A percentile compares a stretch with the other conserved stretches of the same genome.
These are phyloP conservation scores for Cercospora sp. DNA, from an alignment of 2,329 filamentous ascomycete species.

Conservation along the genomic window DNA sequence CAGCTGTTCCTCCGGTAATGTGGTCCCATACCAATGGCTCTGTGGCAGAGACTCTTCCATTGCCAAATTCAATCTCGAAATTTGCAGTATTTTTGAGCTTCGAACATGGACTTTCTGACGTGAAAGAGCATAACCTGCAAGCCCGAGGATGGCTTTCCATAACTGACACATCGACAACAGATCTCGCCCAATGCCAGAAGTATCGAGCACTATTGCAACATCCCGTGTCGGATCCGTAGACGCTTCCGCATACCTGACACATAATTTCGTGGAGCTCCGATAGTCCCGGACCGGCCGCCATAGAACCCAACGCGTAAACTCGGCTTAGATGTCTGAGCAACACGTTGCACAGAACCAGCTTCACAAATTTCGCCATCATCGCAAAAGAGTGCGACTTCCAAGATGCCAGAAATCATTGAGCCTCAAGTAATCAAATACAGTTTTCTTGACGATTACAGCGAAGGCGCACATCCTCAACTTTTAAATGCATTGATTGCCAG, in stretches of 20 bases:
- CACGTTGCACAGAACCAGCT: background rate
- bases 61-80: too few species aligned
- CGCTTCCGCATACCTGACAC: conserved; percentile 2
- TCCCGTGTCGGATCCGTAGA: background rate
- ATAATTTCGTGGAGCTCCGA: background rate
- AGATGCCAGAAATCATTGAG: conserved; percentile 10
- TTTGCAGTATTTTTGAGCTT: background rate
- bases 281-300: conserved; percentile 7
- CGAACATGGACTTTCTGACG: background rate
- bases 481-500: conserved; percentile 7
- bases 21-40: background rate
- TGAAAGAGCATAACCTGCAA: background rate
- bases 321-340: background rate
- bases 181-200: background rate
- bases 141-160: background rate
- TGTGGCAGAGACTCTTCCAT: background rate
- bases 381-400: background rate
- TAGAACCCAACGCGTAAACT: conserved; percentile 2
- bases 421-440: conserved; percentile 3
- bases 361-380: background rate
- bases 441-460: conserved; percentile 12
- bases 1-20: background rate
- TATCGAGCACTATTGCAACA: background rate
- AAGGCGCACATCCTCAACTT: conserved; percentile 8
- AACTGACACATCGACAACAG: background rate